These are phyloP conservation scores for Cotoneaster glaucophyllus DNA, from an alignment of 306 rosid species.

Conservation along the genomic window DNA sequence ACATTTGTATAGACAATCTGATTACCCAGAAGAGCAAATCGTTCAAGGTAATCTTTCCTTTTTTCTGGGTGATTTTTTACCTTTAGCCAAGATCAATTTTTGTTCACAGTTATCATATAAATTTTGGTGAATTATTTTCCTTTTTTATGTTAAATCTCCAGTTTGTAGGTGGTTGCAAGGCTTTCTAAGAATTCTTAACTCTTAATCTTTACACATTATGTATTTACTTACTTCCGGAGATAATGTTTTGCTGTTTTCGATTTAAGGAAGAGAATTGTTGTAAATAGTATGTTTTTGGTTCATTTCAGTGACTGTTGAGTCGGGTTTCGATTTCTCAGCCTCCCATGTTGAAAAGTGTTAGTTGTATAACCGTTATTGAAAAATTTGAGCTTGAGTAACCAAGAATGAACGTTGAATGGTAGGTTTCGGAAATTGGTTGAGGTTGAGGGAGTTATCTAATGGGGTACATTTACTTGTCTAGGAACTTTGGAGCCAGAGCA, in stretches of 20 bases:
- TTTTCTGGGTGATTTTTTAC: neutral
- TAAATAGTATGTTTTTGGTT: neutral
- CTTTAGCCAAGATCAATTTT: neutral
- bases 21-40: neutral
- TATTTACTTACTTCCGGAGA: neutral
- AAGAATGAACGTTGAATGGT: neutral
- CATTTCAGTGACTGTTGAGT: neutral
- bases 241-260: neutral
- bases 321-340: neutral
- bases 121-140: neutral
- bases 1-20: neutral
- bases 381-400: neutral
- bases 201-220: neutral
- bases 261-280: neutral
- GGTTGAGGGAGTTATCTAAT: neutral
- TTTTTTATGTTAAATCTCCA: neutral
- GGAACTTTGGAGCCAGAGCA: constrained; percentile 23
- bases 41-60: neutral
- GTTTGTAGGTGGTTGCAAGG: constrained; percentile 8
- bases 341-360: neutral
- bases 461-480: constrained; percentile 5
- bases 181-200: constrained; percentile 14
- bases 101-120: neutral
- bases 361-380: neutral
- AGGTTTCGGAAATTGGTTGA: neutral